A percentile compares a stretch with the other conserved stretches of the same genome.
phyloP scores from a whole-genome alignment of 768 basidiomycete genomes.

The Leccinellum rugosiceps region DNA sequence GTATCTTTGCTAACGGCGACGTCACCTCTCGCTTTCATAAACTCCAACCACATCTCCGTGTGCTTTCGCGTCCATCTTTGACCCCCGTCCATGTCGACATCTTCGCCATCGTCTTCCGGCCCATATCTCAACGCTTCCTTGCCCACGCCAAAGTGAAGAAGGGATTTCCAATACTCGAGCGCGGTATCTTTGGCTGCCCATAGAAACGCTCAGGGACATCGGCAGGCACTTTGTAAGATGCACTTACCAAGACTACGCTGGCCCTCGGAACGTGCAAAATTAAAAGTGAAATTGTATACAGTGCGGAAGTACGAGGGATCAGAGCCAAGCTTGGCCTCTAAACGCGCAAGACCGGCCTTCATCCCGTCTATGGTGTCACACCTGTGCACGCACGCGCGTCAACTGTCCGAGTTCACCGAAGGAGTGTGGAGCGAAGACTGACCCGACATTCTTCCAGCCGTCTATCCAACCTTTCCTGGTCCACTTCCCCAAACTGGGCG shows the following conservation, averaged over 20 bases:
- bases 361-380: constrained; percentile 65
- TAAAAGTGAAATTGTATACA: constrained; percentile 80
- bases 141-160: constrained; percentile 67
- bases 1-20: constrained; percentile 88
- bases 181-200: constrained; percentile 63
- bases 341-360: constrained; percentile 47
- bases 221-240: neutral
- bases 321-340: constrained; percentile 58
- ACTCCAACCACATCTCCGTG: constrained; percentile 78
- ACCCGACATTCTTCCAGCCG: constrained; percentile 78
- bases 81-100: constrained; percentile 39
- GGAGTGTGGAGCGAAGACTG: constrained; percentile 28
- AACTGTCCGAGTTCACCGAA: constrained; percentile 5
- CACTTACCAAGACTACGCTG: constrained; percentile 75
- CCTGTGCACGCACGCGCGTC: constrained; percentile 34
- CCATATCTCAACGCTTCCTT: constrained; percentile 60
- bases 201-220: neutral
- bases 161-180: constrained; percentile 72
- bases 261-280: constrained; percentile 71
- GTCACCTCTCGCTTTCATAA: constrained; percentile 54
- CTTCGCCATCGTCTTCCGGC: constrained; percentile 41
- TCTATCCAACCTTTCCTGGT: constrained; percentile 68
- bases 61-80: constrained; percentile 64
- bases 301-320: constrained; percentile 69
- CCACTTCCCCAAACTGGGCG: constrained; percentile 72